These are phyloP conservation scores for Juncus inflexus DNA, from an alignment of 176 grass and related monocot genomes.

Conservation along the genomic window DNA sequence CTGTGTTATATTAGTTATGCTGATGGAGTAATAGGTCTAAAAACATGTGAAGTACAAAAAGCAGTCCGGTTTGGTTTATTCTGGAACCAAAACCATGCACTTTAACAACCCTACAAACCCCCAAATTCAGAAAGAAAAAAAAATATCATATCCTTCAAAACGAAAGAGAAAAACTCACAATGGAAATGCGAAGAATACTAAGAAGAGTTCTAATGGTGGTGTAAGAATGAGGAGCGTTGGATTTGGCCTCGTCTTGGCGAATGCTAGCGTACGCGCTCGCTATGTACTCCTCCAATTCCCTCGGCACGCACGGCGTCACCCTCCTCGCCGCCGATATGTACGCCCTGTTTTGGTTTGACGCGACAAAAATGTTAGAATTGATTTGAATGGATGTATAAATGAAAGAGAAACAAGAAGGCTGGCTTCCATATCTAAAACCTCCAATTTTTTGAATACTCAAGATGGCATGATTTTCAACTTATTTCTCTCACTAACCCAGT, in stretches of 20 bases:
- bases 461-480: neutral
- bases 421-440: slow-evolving; percentile 6
- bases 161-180: slow-evolving; percentile 65
- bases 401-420: slow-evolving; percentile 2
- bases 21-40: too few relatives aligned
- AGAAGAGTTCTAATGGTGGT: slow-evolving; percentile 93
- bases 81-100: too few relatives aligned
- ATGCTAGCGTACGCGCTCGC: slow-evolving; percentile 97
- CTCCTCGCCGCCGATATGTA: slow-evolving; percentile 97
- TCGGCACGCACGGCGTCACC: slow-evolving; percentile 72
- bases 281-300: slow-evolving; percentile 92
- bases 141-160: too few relatives aligned
- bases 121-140: too few relatives aligned
- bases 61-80: too few relatives aligned
- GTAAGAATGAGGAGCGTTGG: slow-evolving; percentile 95
- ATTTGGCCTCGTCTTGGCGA: slow-evolving; percentile 98
- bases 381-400: neutral
- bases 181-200: slow-evolving; percentile 94
- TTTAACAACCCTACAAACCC: too few relatives aligned
- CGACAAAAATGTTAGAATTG: slow-evolving; percentile 21
- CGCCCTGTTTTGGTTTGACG: slow-evolving; percentile 23
- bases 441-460: neutral
- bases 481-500: too few relatives aligned
- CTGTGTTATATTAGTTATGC: too few relatives aligned
- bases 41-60: too few relatives aligned